Evolutionary conservation across 306 rosid genomes (phyloP), one percentile per base, ranked within the genome.

Genomic region (Astragalus glycyphyllos): DNA sequence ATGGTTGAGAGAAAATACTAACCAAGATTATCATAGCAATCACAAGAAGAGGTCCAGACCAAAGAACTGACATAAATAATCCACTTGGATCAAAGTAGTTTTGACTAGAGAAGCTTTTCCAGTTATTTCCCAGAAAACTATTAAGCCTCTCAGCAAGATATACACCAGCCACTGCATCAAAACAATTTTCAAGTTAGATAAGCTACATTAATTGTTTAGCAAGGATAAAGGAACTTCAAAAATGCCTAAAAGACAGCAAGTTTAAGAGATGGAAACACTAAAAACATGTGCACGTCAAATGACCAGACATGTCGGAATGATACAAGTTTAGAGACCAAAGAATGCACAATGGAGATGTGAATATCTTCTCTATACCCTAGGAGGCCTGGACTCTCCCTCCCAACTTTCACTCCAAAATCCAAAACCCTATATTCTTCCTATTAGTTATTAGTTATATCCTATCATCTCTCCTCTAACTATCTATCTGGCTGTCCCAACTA

Each of bases 11-110:
- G 38, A 29, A 26, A 65, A 64, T 37, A 86, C 99, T 80, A 57
- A 88, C 99, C 97, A 94, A 79, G 69, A 94, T 91, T 82, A 94
- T 80, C 79, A 94, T 84, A 46, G 99, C 88, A 68, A 84, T 80
- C 64, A 80, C 76, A 13, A 94, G 97, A 68, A 94, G 96, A 54
- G 99, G 99, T 47, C 99, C 99, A 29, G 92, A 94, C 99, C 99
- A 91, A 45, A 94, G 80, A 26, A 79, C 76, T 8, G 99, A 91
- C 55, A 91, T 76, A 74, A 94, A 94, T 77, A 91, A 57, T 75
- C 99, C 99, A 61, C 77, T 84, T 7, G 83, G 78, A 82, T 94
- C 99, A 73, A 94, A 94, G 78, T 94, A 94, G 77, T 94, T 89
- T 82, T 91, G 99, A 77, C 86, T 11, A 6, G 96, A 75, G 46